These are phyloP conservation scores for Ehretia macrophylla DNA, from an alignment of 257 asterid species.

Conservation along the genomic window DNA sequence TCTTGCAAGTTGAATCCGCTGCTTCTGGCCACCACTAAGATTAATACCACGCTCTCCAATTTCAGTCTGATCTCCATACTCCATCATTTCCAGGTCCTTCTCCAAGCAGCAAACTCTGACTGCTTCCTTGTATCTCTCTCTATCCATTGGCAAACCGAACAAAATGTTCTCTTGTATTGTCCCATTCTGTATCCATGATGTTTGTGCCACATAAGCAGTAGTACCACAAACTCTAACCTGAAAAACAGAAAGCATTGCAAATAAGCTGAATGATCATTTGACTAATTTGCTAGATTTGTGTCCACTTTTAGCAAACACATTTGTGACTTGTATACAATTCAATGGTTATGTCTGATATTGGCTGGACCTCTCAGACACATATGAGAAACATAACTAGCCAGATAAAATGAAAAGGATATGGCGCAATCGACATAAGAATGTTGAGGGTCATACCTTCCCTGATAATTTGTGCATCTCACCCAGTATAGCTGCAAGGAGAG, in stretches of 20 bases:
- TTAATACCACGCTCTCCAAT: constrained; percentile 99
- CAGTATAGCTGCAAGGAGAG: constrained; percentile 76
- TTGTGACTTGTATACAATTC: neutral
- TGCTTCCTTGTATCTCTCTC: constrained; percentile 58
- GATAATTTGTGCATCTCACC: constrained; percentile 90
- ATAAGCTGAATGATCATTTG: neutral
- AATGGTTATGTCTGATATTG: neutral
- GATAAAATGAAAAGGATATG: neutral
- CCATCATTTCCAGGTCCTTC: constrained; percentile 96
- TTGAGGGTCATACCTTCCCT: constrained; percentile 55
- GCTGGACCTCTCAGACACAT: neutral
- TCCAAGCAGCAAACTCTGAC: constrained; percentile 83
- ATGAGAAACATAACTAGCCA: neutral
- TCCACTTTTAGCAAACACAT: too few relatives aligned
- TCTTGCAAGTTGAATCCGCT: constrained; percentile 90
- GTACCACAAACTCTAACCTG: constrained; percentile 84
- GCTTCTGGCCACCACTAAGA: constrained; percentile 98
- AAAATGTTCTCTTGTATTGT: constrained; percentile 84
- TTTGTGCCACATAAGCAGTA: constrained; percentile 92
- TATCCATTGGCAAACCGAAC: constrained; percentile 61
- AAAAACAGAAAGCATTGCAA: constrained; percentile 1
- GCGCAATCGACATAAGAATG: neutral
- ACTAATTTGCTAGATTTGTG: too few relatives aligned
- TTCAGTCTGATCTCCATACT: constrained; percentile 94
- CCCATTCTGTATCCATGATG: constrained; percentile 98